Base-by-base conservation (phyloP, 352 stramenopile species). In the Peronospora destructor region DNA sequence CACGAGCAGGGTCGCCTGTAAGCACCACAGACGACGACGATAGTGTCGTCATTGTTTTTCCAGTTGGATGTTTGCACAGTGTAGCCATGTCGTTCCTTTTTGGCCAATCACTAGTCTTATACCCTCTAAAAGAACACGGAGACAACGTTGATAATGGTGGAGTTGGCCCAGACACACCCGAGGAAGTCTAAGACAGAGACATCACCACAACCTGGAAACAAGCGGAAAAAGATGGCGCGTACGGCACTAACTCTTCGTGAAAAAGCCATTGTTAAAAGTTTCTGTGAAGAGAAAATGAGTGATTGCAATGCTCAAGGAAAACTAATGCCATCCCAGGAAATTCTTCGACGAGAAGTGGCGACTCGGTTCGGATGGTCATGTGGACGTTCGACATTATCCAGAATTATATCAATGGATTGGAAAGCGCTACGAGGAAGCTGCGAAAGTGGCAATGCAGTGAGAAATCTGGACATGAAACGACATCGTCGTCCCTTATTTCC, bases 391-490 rank as follows among this genome's bases (percentile, higher is more conserved):
- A 88, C 77, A 45, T 64, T 88, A 19, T 88, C 77, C 21, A 86
- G 85, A 59, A 84, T 88, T 55, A 64, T 88, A 45, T 62, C 65
- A 16, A 67, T 84, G 58, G 71, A 88, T 53, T 88, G 76, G 76
- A 64, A 71, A 38, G 50, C 64, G 41, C 58, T 86, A 35, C 62
- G 76, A 29, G 32, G 50, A 2, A 51, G 56, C 2, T 50, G 58
- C 3, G 50, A 68, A 33, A 55, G 56, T 1, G 54, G 60, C 6
- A 58, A 76, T 13, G 59, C 53, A 13, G 66, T 72, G 10, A 68
- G 69, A n/a, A 88, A 88, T 42, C 66, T 71, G 7, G 71, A 79
- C 64, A 88, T 86, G 77, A 85, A 85, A 71, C 73, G 77, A 50
- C 74, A 79, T 28, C 64, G 77, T 45, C 70, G 72, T n/a, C 77